Conservation (phyloP, 2,329 filamentous ascomycete species). For the Ceratocystis cacaofunesta region DNA sequence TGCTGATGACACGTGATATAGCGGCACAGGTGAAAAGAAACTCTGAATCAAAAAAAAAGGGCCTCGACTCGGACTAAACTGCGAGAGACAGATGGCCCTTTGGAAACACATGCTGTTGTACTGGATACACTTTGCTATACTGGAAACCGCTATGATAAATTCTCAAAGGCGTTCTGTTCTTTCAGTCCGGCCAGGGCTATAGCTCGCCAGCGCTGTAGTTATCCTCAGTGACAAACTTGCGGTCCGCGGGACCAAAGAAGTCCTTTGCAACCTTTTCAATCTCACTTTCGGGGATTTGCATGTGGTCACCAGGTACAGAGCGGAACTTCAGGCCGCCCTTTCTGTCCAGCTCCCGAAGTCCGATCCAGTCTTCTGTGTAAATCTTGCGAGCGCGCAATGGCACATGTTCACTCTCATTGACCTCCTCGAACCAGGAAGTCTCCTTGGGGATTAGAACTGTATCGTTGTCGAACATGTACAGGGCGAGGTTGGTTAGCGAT, state of each 20-base stretch:
- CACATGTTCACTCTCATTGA: slow-evolving; percentile 55
- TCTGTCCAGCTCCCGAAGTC: slow-evolving; percentile 62
- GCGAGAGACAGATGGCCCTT: background rate
- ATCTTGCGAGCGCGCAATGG: slow-evolving; percentile 53
- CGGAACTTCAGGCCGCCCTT: slow-evolving; percentile 66
- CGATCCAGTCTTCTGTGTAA: slow-evolving; percentile 89
- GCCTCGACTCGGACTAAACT: too few relatives aligned
- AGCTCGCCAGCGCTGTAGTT: slow-evolving; percentile 6
- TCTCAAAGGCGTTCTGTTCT: background rate
- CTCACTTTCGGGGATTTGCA: slow-evolving; percentile 55
- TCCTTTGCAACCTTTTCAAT: slow-evolving; percentile 50
- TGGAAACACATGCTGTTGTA: background rate
- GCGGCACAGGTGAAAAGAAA: background rate
- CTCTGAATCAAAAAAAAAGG: background rate
- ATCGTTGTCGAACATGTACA: slow-evolving; percentile 84
- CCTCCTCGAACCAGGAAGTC: slow-evolving; percentile 78
- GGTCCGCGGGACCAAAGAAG: slow-evolving; percentile 45
- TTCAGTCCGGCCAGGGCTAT: background rate
- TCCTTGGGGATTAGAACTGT: slow-evolving; percentile 78
- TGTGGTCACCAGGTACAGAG: slow-evolving; percentile 62
- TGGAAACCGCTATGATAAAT: background rate
- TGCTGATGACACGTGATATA: background rate
- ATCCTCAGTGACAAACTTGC: slow-evolving; percentile 22
- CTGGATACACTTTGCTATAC: background rate
- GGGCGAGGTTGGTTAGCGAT: slow-evolving; percentile 59